phyloP scores from a whole-genome alignment of 1,284 basidiomycete genomes.

The Rhodotorula sp. region DNA sequence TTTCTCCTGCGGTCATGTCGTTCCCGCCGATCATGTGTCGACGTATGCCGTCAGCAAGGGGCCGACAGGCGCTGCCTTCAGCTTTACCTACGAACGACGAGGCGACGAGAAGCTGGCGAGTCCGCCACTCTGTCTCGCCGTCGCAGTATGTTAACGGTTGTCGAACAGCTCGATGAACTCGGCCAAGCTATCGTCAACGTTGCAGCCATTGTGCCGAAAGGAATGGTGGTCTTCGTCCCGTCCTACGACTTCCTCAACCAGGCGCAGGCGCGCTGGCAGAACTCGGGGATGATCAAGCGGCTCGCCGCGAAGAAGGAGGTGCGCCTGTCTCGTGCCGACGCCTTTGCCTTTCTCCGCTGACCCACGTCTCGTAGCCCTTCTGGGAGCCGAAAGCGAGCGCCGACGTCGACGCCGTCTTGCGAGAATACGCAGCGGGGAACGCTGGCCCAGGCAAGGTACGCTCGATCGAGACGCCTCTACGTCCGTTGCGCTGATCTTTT shows the following conservation, averaged over 20 bases:
- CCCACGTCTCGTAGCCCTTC: slow-evolving; percentile 61
- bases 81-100: slow-evolving; percentile 78
- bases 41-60: slow-evolving; percentile 74
- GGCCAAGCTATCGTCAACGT: slow-evolving; percentile 80
- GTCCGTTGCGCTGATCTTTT: too few species aligned
- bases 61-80: slow-evolving; percentile 70
- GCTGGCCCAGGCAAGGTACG: slow-evolving; percentile 42
- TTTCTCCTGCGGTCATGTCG: slow-evolving; percentile 91
- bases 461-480: not conserved
- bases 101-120: slow-evolving; percentile 66
- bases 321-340: slow-evolving; percentile 1
- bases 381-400: slow-evolving; percentile 76
- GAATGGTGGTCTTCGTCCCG: slow-evolving; percentile 90
- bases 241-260: slow-evolving; percentile 80
- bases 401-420: slow-evolving; percentile 73
- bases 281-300: slow-evolving; percentile 61
- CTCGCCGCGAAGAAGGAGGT: slow-evolving; percentile 71
- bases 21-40: slow-evolving; percentile 74
- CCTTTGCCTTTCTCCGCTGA: not conserved
- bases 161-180: slow-evolving; percentile 75
- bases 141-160: slow-evolving; percentile 50
- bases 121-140: slow-evolving; percentile 13
- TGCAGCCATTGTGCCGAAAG: slow-evolving; percentile 72
- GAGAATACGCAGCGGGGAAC: slow-evolving; percentile 66
- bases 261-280: slow-evolving; percentile 67